phyloP scores from a whole-genome alignment of 495 filamentous ascomycete genomes.

The Penicillium psychrofluorescens region DNA sequence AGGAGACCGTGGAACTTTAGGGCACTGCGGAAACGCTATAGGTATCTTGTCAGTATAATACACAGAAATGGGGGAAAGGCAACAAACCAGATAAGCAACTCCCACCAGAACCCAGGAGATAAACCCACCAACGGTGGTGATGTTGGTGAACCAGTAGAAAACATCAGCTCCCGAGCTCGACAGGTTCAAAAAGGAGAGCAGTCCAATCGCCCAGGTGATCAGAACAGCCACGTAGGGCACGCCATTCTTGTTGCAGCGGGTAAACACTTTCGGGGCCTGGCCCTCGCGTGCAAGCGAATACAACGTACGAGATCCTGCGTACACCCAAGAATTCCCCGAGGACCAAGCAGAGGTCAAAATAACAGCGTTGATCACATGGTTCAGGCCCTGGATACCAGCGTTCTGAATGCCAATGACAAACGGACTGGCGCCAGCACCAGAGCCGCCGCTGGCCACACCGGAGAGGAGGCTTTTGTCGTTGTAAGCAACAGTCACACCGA shows the following conservation, averaged over 20 bases:
- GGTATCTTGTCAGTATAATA: background rate
- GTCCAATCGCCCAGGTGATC: constrained; percentile 36
- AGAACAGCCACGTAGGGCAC: constrained; percentile 45
- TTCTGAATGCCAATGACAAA: constrained; percentile 53
- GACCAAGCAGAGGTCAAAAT: constrained; percentile 62
- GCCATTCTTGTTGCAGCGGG: constrained; percentile 31
- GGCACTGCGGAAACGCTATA: constrained; percentile 38
- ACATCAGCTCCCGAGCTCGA: constrained; percentile 34
- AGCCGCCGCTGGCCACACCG: constrained; percentile 31
- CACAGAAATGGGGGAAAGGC: background rate
- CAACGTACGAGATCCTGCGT: constrained; percentile 64
- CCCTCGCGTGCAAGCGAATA: constrained; percentile 66
- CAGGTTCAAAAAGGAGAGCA: constrained; percentile 43
- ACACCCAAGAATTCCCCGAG: constrained; percentile 69
- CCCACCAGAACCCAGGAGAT: constrained; percentile 46
- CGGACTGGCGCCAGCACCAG: constrained; percentile 42
- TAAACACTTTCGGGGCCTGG: constrained; percentile 53
- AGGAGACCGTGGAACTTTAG: constrained; percentile 31
- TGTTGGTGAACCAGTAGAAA: constrained; percentile 54
- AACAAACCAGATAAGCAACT: constrained; percentile 24
- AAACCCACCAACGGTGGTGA: constrained; percentile 54
- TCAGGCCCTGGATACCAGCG: constrained; percentile 56
- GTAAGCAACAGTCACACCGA: constrained; percentile 45
- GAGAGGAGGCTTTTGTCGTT: constrained; percentile 48
- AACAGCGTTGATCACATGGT: constrained; percentile 68